These are phyloP conservation scores for Xylariaceae sp. DNA, from an alignment of 2,329 filamentous ascomycete genomes.

Conservation along the genomic window DNA sequence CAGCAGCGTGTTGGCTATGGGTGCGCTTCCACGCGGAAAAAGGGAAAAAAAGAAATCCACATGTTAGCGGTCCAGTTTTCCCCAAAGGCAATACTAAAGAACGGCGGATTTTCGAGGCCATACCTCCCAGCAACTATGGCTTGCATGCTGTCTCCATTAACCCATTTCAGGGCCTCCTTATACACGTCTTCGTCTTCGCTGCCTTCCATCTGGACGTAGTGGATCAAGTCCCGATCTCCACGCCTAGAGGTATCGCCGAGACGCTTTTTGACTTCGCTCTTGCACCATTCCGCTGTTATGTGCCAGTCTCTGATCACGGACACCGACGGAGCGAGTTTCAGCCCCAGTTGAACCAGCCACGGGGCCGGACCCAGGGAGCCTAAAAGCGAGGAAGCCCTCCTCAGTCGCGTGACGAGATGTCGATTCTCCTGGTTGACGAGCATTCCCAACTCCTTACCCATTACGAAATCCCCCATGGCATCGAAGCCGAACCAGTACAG, in stretches of 20 bases:
- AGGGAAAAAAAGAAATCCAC: too few species aligned
- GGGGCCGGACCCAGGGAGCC: background rate
- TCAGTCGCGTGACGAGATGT: too few species aligned
- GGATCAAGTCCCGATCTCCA: background rate
- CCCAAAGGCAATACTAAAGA: too few species aligned
- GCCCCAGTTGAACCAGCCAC: background rate
- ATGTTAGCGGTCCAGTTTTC: too few species aligned
- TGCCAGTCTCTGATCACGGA: background rate
- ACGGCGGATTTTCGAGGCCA: too few species aligned
- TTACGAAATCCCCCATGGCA: constrained; percentile 24
- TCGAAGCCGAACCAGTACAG: constrained; percentile 22
- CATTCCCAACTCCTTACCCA: constrained; percentile 22
- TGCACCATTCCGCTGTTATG: background rate
- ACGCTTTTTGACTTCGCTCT: background rate
- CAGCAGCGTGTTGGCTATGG: too few species aligned
- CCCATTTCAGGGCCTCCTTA: too few species aligned
- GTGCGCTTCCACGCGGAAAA: too few species aligned
- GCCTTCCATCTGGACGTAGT: background rate
- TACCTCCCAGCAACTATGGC: too few species aligned
- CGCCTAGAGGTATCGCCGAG: background rate
- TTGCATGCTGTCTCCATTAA: too few species aligned
- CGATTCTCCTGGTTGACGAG: constrained; percentile 18
- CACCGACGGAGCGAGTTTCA: background rate
- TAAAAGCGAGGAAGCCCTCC: constrained; percentile 3
- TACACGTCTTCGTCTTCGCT: too few species aligned